These are phyloP conservation scores for Sporothrix protearum DNA, from an alignment of 2,329 filamentous ascomycete genomes.

Conservation along the genomic window DNA sequence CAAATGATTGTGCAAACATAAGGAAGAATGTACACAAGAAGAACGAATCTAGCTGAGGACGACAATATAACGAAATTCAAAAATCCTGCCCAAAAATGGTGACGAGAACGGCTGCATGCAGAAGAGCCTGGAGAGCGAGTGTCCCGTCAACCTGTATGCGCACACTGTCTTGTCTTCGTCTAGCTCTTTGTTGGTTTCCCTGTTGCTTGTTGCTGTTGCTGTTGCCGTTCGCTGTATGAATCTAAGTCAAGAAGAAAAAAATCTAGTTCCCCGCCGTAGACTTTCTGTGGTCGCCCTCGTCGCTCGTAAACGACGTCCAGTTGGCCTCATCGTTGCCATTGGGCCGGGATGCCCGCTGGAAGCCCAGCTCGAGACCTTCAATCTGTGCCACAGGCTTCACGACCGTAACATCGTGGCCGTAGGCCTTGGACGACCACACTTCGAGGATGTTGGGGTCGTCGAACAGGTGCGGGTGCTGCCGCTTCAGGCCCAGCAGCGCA, in stretches of 20 bases:
- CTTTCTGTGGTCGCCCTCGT: slow-evolving; percentile 21
- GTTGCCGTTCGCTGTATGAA: background rate
- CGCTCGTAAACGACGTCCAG: slow-evolving; percentile 42
- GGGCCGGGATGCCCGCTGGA: slow-evolving; percentile 43
- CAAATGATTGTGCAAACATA: background rate
- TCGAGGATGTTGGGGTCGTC: slow-evolving; percentile 36
- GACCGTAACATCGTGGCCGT: slow-evolving; percentile 41
- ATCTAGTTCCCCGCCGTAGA: background rate
- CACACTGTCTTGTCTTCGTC: background rate
- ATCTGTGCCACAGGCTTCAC: slow-evolving; percentile 41
- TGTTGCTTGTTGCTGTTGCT: background rate
- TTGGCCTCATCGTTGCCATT: slow-evolving; percentile 53
- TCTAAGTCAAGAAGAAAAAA: background rate
- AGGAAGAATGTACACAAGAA: background rate
- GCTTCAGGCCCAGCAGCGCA: slow-evolving; percentile 53
- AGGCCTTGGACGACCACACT: slow-evolving; percentile 44
- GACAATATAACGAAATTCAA: background rate
- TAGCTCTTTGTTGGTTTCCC: background rate
- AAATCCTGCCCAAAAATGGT: background rate
- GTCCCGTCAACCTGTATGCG: background rate
- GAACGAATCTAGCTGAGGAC: too few relatives aligned
- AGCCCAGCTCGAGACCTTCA: slow-evolving; percentile 45
- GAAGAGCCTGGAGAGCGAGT: background rate
- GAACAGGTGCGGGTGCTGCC: slow-evolving; percentile 54
- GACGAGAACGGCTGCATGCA: background rate